phyloP scores from a whole-genome alignment of 768 basidiomycete species.

The Mycena capillaripes region DNA sequence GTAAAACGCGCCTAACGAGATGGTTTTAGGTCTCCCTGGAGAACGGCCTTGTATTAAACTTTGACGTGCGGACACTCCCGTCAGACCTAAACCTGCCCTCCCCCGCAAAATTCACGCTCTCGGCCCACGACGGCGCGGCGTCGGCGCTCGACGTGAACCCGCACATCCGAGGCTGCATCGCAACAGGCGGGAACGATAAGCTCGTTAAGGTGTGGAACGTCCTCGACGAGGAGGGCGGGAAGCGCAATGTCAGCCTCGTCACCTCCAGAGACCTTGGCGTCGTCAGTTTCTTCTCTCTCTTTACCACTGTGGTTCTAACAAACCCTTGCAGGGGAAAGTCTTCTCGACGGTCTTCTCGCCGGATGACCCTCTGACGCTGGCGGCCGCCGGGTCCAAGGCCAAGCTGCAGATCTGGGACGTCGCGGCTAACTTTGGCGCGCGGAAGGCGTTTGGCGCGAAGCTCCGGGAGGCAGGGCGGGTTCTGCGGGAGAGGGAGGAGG shows the following conservation, averaged over 20 bases:
- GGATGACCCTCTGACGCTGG: constrained; percentile 94
- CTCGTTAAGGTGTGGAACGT: constrained; percentile 98
- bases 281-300: constrained; percentile 60
- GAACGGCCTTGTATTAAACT: constrained; percentile 94
- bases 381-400: constrained; percentile 91
- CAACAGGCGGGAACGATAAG: constrained; percentile 95
- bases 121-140: constrained; percentile 93
- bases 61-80: too few relatives aligned
- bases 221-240: constrained; percentile 72
- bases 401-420: constrained; percentile 97
- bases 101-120: constrained; percentile 86
- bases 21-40: constrained; percentile 86
- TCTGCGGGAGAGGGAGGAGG: constrained; percentile 71
- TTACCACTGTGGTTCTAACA: neutral
- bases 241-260: constrained; percentile 85
- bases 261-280: constrained; percentile 92
- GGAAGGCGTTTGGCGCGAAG: constrained; percentile 87
- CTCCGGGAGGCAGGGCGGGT: constrained; percentile 78
- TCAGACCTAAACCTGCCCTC: constrained; percentile 74
- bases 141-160: constrained; percentile 94
- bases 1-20: neutral
- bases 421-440: constrained; percentile 78
- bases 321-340: constrained; percentile 89
- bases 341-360: constrained; percentile 99
- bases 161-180: constrained; percentile 90